A percentile compares a stretch with the other conserved stretches of the same genome.
Conservation (phyloP, 768 basidiomycete species). For the Auricularia sp. region DNA sequence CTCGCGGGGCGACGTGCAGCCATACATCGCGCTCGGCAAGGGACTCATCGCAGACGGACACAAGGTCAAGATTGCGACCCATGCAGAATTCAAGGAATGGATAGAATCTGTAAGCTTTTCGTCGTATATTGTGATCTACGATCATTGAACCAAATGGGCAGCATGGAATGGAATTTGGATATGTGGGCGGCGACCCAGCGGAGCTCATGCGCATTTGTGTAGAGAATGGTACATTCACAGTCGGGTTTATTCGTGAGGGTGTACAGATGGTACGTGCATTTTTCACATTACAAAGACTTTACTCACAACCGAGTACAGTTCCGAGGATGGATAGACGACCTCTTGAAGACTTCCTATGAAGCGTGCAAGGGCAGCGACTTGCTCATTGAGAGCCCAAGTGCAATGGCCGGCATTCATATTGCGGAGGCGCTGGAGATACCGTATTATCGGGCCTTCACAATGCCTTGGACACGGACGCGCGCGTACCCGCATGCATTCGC, state of each 20-base stretch:
- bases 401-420: conserved; percentile 95
- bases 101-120: conserved; percentile 67
- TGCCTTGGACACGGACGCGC: conserved; percentile 95
- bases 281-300: conserved; percentile 2
- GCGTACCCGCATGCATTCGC: conserved; percentile 98
- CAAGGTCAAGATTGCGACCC: conserved; percentile 81
- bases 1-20: conserved; percentile 93
- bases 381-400: conserved; percentile 88
- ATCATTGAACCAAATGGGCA: conserved; percentile 19
- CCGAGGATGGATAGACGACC: conserved; percentile 94
- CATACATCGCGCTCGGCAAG: conserved; percentile 92
- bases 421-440: conserved; percentile 90
- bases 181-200: conserved; percentile 93
- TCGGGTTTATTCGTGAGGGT: conserved; percentile 87
- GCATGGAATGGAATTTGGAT: conserved; percentile 94
- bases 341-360: conserved; percentile 90
- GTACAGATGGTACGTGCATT: conserved; percentile 57
- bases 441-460: conserved; percentile 92
- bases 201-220: conserved; percentile 97
- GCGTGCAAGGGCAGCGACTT: conserved; percentile 93
- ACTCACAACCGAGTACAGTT: conserved; percentile 41
- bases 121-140: no score
- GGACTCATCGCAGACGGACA: conserved; percentile 88
- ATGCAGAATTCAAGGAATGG: conserved; percentile 92
- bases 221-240: conserved; percentile 95